Base-by-base conservation (phyloP, 2,329 filamentous ascomycete species). In the Colletotrichum sp. region DNA sequence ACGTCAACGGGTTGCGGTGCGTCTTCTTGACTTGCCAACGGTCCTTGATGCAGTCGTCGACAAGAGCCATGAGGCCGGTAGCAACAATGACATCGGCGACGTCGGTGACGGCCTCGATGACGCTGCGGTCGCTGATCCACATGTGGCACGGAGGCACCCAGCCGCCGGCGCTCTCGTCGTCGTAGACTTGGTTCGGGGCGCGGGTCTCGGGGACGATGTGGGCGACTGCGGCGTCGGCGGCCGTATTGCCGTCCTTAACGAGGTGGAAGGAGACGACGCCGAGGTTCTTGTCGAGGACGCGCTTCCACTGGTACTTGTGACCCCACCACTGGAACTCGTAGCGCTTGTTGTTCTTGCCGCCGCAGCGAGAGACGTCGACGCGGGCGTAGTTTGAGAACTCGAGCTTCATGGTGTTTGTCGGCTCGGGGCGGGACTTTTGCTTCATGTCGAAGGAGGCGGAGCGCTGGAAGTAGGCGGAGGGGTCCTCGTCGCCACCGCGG, bases 361-460 rank as follows among this genome's bases (percentile, higher is more conserved):
- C 94, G 28, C 91, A 89, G 57, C 95, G 92, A 79, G 91, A 92
- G 67, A 99, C 87, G 78, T 98, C 95, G 55, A 99, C 92, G 80
- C 97, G 95, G 3, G 96, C 96, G 83, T 99, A 99, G 86, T 99
- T 99, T 79, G 95, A 98, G 83, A 98, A 99, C 83, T 99, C 96
- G 39, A 99, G 90, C 85, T 96, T 95, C 83, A 96, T 94, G 43
- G 91, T 93, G 83, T 98, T 95, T 74, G 93, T 95, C 21, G 95
- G 91, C 60, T 88, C 81, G 69, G 85, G 81, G 57, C 80, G 80
- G 55, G 85, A 84, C 70, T 83, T 86, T 28, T 83, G 81, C 72
- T 82, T 83, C 32, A 79, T 75, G 81, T 84, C 81, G 77, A 85
- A 80, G 18, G 81, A 81, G 32, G 82, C 75, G 26, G 80, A 77